Base-by-base conservation (phyloP, 805 yeast genomes). In the Kodamaea fukazawae region DNA sequence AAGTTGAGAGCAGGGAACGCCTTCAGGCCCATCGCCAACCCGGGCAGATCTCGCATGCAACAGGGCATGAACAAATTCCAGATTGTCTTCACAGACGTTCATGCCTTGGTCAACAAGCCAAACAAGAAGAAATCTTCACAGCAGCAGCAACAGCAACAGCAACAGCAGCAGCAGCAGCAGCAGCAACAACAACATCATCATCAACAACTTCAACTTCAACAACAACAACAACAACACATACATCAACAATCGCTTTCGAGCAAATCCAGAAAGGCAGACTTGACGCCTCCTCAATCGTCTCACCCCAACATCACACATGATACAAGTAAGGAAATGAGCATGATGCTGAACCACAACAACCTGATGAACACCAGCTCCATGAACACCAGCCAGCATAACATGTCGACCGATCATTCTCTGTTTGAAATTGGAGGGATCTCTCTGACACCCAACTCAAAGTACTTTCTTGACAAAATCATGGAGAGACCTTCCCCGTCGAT, bases 1-100 rank as follows among this genome's bases (percentile, higher is more conserved):
- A 31, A 30, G 36, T 23, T 17, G 17, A 38, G 32, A 28, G 20
- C 33, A 3, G 36, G 32, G n/a, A 32, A 32, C 13, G 32, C 36
- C 1, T 38, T 38, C 29, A 38, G 41, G 26, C 20, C 29, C n/a
- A 13, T 12, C 7, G 12, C 23, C 4, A 23, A 29, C 25, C 11
- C 13, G 2, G 31, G 44, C n/a, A 36, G 35, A 10, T 26, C 46
- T 7, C 40, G 42, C 36, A 61, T 60, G 63, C 62, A 64, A 48
- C 62, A 66, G 9, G 70, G 70, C 10, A 60, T 67, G 62, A 67
- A 67, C 48, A 67, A 67, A 50, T 71, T 71, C 49, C 76, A 72
- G 50, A 70, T 71, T 42, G 71, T 71, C 2, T 62, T 71, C 37
- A 58, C 74, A 3, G 76, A 71, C 47, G 65, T 70, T 2, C 47